These are phyloP conservation scores for Coemansia sp. DNA, from an alignment of 371 early-diverging fungal genomes.

Conservation along the genomic window DNA sequence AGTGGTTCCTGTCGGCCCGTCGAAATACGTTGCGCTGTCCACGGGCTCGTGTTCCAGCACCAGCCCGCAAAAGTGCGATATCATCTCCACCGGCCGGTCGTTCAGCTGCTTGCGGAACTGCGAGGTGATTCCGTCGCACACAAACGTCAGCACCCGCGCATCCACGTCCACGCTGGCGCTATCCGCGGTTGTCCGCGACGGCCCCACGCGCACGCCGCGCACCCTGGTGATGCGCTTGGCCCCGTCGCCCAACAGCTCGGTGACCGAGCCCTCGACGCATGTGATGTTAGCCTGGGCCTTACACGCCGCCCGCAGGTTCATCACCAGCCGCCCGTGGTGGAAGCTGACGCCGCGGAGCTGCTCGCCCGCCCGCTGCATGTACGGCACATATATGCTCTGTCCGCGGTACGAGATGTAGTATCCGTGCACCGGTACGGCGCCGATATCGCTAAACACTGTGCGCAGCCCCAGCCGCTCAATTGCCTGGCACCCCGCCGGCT, in stretches of 20 bases:
- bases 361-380: slow-evolving; percentile 56
- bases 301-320: slow-evolving; percentile 75
- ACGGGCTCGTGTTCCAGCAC: slow-evolving; percentile 52
- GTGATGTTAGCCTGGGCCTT: slow-evolving; percentile 65
- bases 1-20: slow-evolving; percentile 14
- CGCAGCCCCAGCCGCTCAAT: slow-evolving; percentile 73
- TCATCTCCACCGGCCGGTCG: slow-evolving; percentile 20
- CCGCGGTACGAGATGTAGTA: slow-evolving; percentile 73
- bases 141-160: slow-evolving; percentile 60
- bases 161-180: slow-evolving; percentile 15
- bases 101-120: slow-evolving; percentile 76
- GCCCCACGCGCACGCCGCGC: slow-evolving; percentile 27
- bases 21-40: slow-evolving; percentile 8
- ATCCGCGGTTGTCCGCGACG: slow-evolving; percentile 8
- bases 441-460: slow-evolving; percentile 75
- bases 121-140: slow-evolving; percentile 92
- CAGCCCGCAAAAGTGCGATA: slow-evolving; percentile 55
- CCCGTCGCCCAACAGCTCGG: slow-evolving; percentile 55
- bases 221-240: not conserved
- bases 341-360: slow-evolving; percentile 73
- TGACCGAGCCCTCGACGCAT: slow-evolving; percentile 72
- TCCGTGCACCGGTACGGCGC: slow-evolving; percentile 82
- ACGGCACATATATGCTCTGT: slow-evolving; percentile 62
- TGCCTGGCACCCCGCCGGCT: slow-evolving; percentile 89
- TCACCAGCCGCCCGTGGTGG: slow-evolving; percentile 92